Conservation (phyloP, 2,329 filamentous ascomycete species). For the Nectriaceae sp. region DNA sequence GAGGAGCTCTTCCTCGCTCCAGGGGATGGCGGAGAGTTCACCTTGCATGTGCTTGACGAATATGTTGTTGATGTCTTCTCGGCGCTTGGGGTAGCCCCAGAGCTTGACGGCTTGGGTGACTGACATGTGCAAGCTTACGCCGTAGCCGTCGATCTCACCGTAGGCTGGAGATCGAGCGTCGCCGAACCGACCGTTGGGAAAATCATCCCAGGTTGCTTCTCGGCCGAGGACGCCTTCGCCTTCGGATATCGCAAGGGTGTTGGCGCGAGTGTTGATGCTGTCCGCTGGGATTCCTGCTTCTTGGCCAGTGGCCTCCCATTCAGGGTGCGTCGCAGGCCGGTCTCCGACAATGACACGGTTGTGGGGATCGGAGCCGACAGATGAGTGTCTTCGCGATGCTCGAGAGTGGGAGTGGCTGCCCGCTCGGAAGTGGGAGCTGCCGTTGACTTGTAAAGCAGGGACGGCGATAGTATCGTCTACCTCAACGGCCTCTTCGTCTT, state of each 20-base stretch:
- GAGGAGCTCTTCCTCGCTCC: constrained; percentile 87
- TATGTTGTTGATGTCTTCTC: constrained; percentile 72
- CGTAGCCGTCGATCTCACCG: constrained; percentile 97
- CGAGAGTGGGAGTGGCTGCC: constrained; percentile 37
- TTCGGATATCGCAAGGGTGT: constrained; percentile 91
- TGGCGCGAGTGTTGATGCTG: constrained; percentile 75
- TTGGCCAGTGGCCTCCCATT: constrained; percentile 72
- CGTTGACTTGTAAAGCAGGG: constrained; percentile 49
- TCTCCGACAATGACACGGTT: constrained; percentile 84
- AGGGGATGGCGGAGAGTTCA: constrained; percentile 79
- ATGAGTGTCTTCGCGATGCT: constrained; percentile 66
- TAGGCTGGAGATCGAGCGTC: constrained; percentile 92
- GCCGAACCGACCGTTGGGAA: constrained; percentile 93
- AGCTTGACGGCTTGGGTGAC: constrained; percentile 79
- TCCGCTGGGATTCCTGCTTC: constrained; percentile 77
- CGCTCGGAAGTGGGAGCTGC: constrained; percentile 36
- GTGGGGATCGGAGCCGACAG: constrained; percentile 79
- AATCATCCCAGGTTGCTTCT: constrained; percentile 98
- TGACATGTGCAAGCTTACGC: constrained; percentile 90
- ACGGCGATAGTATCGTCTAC: constrained; percentile 41
- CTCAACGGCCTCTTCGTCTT: constrained; percentile 53
- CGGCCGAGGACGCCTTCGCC: constrained; percentile 86
- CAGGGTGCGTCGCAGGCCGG: constrained; percentile 57
- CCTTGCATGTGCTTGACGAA: constrained; percentile 83
- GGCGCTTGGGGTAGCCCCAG: constrained; percentile 77